A percentile compares a stretch with the other conserved stretches of the same genome.
Conservation (phyloP, 2,329 filamentous ascomycete genomes). For the Chaetomiaceae sp. region DNA sequence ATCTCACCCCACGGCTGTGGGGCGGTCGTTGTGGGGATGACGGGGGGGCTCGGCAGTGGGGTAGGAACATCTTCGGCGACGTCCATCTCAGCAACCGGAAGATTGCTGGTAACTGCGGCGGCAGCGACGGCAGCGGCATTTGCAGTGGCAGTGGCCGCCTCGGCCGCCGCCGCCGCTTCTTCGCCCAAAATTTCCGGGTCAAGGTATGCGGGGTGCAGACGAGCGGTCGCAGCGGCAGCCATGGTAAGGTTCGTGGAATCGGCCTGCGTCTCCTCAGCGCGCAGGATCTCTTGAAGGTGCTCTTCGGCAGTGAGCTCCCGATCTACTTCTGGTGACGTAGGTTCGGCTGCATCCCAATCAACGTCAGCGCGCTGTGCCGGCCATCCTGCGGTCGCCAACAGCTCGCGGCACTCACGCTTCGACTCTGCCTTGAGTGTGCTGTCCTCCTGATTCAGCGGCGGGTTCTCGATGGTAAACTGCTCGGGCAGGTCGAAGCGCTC, state of each 20-base stretch:
- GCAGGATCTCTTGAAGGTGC: conserved; percentile 42
- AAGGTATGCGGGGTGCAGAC: conserved; percentile 48
- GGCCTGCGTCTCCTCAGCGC: conserved; percentile 32
- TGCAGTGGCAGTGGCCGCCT: conserved; percentile 18
- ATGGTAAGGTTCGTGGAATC: conserved; percentile 48
- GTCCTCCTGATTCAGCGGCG: conserved; percentile 44
- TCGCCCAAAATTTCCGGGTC: conserved; percentile 38
- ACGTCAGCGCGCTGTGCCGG: not conserved
- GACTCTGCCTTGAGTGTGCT: conserved; percentile 27
- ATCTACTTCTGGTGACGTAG: conserved; percentile 15
- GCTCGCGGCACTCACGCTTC: conserved; percentile 30
- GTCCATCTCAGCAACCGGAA: conserved; percentile 18
- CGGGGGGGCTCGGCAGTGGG: conserved; percentile 4
- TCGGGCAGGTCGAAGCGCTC: conserved; percentile 51
- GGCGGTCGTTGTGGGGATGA: conserved; percentile 14
- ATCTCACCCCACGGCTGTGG: conserved; percentile 49
- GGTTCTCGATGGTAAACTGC: conserved; percentile 53
- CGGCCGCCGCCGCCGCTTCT: conserved; percentile 22
- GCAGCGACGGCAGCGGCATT: conserved; percentile 17
- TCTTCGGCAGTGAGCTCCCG: conserved; percentile 42
- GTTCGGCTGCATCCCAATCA: conserved; percentile 13
- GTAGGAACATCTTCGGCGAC: conserved; percentile 9
- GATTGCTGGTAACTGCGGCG: conserved; percentile 13
- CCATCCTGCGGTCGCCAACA: not conserved
- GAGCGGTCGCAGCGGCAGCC: conserved; percentile 50